These are phyloP conservation scores for Arthrobotrys megalospora DNA, from an alignment of 2,329 filamentous ascomycete species.

Conservation along the genomic window DNA sequence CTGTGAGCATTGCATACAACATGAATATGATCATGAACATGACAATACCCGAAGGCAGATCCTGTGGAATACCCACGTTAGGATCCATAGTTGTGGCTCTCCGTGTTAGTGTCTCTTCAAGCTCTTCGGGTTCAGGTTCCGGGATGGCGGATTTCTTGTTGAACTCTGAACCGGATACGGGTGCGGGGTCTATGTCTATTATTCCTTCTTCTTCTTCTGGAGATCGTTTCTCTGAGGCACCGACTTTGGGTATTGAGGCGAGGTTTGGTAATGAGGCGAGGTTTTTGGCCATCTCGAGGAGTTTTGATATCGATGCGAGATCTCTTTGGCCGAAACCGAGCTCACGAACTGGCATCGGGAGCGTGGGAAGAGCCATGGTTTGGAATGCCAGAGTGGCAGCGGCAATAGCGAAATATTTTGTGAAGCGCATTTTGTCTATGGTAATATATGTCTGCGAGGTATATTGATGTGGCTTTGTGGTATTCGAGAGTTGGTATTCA, in stretches of 20 bases:
- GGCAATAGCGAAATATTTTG: conserved; percentile 35
- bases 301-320: conserved; percentile 22
- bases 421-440: conserved; percentile 53
- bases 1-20: conserved; percentile 58
- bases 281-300: conserved; percentile 29
- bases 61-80: conserved; percentile 50
- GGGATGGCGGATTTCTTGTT: conserved; percentile 46
- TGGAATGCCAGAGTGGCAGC: conserved; percentile 40
- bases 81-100: conserved; percentile 37
- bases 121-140: conserved; percentile 30
- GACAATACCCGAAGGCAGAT: conserved; percentile 46
- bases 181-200: conserved; percentile 37
- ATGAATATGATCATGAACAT: conserved; percentile 59
- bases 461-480: conserved; percentile 20
- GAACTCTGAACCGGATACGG: conserved; percentile 48
- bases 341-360: conserved; percentile 19
- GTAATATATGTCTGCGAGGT: not conserved
- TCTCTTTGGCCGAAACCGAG: conserved; percentile 36
- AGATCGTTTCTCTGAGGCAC: conserved; percentile 20
- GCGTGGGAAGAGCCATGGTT: conserved; percentile 34
- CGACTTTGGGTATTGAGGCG: conserved; percentile 29
- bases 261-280: conserved; percentile 14
- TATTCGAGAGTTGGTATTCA: conserved; percentile 10
- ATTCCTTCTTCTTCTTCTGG: conserved; percentile 5
- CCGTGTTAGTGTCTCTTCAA: conserved; percentile 25